phyloP scores from a whole-genome alignment of 108 stramenopile species.

The Cyclotella choctawhatcheeana region DNA sequence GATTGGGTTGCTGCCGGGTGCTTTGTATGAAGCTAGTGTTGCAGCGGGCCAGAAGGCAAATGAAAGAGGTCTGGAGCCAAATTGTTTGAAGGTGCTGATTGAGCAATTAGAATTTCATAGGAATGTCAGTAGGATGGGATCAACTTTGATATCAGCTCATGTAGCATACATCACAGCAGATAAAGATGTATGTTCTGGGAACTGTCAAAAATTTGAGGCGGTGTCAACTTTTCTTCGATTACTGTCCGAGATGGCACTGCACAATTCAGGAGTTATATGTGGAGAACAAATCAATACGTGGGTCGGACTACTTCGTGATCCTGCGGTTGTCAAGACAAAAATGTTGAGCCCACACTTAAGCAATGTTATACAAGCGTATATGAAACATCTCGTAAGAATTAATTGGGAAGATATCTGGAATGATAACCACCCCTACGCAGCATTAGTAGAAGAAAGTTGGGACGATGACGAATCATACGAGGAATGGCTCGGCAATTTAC shows the following conservation, averaged over 20 bases:
- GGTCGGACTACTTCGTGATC: constrained; percentile 78
- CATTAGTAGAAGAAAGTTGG: constrained; percentile 79
- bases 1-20: constrained; percentile 67
- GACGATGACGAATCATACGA: constrained; percentile 85
- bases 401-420: constrained; percentile 89
- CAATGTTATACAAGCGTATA: constrained; percentile 61
- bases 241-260: constrained; percentile 76
- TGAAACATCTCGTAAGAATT: constrained; percentile 71
- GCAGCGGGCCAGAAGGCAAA: constrained; percentile 53
- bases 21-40: constrained; percentile 70
- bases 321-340: constrained; percentile 64
- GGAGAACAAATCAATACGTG: constrained; percentile 80
- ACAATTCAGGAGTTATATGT: constrained; percentile 78
- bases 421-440: constrained; percentile 62
- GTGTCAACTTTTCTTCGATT: constrained; percentile 63
- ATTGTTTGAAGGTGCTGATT: constrained; percentile 52
- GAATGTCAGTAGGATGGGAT: constrained; percentile 68
- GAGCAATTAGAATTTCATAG: constrained; percentile 77
- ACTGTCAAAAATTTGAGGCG: constrained; percentile 48
- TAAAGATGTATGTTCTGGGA: constrained; percentile 57
- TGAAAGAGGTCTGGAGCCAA: constrained; percentile 34
- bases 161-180: constrained; percentile 73
- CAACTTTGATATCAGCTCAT: constrained; percentile 70
- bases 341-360: constrained; percentile 66
- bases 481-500: constrained; percentile 72